A percentile compares a stretch with the other conserved stretches of the same genome.
Evolutionary conservation across 352 stramenopile genomes (phyloP).

Genomic region (Phytopythium helicoides): DNA sequence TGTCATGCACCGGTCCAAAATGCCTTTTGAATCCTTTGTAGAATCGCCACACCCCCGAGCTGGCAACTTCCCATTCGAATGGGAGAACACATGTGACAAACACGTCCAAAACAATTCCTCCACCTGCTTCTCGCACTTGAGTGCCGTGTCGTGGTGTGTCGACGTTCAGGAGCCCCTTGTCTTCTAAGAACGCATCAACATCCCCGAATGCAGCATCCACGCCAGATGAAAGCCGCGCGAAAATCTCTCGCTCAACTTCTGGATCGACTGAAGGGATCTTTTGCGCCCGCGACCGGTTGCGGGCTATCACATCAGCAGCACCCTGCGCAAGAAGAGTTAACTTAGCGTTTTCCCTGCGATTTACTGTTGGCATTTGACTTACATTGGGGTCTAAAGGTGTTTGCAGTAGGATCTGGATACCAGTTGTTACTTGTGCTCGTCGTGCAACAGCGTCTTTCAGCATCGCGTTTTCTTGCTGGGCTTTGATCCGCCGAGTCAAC

Average conservation of each 20-base stretch:
- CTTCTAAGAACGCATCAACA: conserved; percentile 20
- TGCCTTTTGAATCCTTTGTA: conserved; percentile 32
- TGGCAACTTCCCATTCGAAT: conserved; percentile 23
- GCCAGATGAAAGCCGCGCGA: conserved; percentile 22
- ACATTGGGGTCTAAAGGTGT: background rate
- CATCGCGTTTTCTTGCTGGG: conserved; percentile 46
- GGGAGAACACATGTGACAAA: conserved; percentile 31
- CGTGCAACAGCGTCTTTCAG: conserved; percentile 50
- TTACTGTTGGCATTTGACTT: background rate
- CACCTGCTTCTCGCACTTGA: conserved; percentile 22
- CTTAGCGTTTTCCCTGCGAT: background rate
- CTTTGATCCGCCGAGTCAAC: background rate
- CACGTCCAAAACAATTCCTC: conserved; percentile 30
- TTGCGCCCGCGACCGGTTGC: no score
- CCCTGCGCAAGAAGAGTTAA: background rate
- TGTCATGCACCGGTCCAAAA: conserved; percentile 22
- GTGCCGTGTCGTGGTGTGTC: conserved; percentile 20
- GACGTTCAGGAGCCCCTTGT: conserved; percentile 19
- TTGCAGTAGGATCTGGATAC: conserved; percentile 20
- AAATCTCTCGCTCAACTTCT: no score
- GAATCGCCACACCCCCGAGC: conserved; percentile 22
- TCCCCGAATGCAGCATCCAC: conserved; percentile 23
- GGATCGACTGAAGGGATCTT: no score
- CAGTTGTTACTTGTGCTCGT: conserved; percentile 44
- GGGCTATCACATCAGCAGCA: background rate